These are phyloP conservation scores for Cyclotella atomus DNA, from an alignment of 108 stramenopile genomes.

Conservation along the genomic window DNA sequence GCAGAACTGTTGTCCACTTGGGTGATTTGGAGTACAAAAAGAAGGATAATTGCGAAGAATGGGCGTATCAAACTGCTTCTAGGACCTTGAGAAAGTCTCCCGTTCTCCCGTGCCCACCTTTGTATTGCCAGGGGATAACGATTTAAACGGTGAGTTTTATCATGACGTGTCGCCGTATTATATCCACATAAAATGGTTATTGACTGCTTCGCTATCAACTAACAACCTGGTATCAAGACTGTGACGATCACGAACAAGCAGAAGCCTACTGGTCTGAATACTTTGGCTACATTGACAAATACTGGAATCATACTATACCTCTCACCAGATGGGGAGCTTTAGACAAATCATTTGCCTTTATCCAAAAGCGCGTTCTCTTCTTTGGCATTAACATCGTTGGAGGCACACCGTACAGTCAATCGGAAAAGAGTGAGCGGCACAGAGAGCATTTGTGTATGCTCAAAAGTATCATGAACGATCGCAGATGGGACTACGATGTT, in stretches of 20 bases:
- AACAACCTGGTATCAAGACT: slow-evolving; percentile 38
- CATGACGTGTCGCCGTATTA: no score
- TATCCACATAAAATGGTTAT: no score
- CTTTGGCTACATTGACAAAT: slow-evolving; percentile 54
- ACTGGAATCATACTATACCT: slow-evolving; percentile 31
- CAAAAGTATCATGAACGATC: slow-evolving; percentile 13
- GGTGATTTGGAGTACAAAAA: slow-evolving; percentile 71
- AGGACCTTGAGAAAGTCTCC: slow-evolving; percentile 30
- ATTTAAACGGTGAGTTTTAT: slow-evolving; percentile 50
- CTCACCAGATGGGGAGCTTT: slow-evolving; percentile 47
- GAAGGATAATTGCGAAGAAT: slow-evolving; percentile 50
- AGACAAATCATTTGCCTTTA: slow-evolving; percentile 62
- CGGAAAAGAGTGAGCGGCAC: slow-evolving; percentile 52
- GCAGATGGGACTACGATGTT: slow-evolving; percentile 12
- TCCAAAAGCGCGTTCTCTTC: slow-evolving; percentile 64
- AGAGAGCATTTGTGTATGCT: slow-evolving; percentile 26
- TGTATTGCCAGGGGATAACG: slow-evolving; percentile 76
- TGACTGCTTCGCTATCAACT: no score
- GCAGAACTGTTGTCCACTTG: slow-evolving; percentile 80
- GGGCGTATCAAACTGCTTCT: slow-evolving; percentile 45
- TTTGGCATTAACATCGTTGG: slow-evolving; percentile 73
- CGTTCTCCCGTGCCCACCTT: slow-evolving; percentile 62
- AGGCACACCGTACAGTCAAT: slow-evolving; percentile 35
- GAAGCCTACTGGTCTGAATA: slow-evolving; percentile 58
- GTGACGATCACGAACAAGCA: slow-evolving; percentile 46